A percentile compares a stretch with the other conserved stretches of the same genome.
Evolutionary conservation across 768 basidiomycete genomes (phyloP).

Genomic region (Mrakia frigida): DNA sequence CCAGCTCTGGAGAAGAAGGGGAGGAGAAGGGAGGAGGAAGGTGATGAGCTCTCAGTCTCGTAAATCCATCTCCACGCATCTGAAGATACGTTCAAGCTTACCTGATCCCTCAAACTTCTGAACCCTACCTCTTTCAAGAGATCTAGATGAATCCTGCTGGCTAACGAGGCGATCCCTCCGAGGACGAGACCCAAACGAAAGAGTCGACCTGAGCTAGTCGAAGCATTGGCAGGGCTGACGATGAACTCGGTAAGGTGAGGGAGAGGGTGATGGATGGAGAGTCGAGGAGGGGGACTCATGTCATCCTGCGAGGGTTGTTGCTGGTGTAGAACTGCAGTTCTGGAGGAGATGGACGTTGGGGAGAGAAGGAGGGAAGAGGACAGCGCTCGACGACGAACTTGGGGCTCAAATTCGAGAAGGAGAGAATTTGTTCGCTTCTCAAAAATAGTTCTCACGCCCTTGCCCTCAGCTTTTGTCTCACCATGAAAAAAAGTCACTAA

Average conservation of each 20-base stretch:
- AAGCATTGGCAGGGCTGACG: neutral
- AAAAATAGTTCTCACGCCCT: too few relatives aligned
- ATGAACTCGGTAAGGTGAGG: slow-evolving; percentile 11
- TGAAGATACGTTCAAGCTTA: too few relatives aligned
- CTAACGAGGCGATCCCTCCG: neutral
- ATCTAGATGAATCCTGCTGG: neutral
- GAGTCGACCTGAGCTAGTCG: neutral
- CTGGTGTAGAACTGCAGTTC: neutral
- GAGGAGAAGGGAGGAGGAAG: neutral
- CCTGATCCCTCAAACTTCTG: too few relatives aligned
- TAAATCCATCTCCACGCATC: neutral
- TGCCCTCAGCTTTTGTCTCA: too few relatives aligned
- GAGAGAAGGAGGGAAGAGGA: neutral
- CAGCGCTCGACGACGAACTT: too few relatives aligned
- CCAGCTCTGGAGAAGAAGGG: neutral
- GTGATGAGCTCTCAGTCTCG: neutral
- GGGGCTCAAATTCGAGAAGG: too few relatives aligned
- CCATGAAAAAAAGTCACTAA: too few relatives aligned
- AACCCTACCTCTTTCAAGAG: too few relatives aligned
- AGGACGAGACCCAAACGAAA: neutral
- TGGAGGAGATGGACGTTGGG: neutral
- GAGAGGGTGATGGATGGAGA: slow-evolving; percentile 3
- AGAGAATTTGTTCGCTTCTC: too few relatives aligned
- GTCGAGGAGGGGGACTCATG: neutral
- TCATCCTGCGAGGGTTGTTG: neutral